Evolutionary conservation across 1,139 yeast species (phyloP).

Genomic region (Diutina rugosa): DNA sequence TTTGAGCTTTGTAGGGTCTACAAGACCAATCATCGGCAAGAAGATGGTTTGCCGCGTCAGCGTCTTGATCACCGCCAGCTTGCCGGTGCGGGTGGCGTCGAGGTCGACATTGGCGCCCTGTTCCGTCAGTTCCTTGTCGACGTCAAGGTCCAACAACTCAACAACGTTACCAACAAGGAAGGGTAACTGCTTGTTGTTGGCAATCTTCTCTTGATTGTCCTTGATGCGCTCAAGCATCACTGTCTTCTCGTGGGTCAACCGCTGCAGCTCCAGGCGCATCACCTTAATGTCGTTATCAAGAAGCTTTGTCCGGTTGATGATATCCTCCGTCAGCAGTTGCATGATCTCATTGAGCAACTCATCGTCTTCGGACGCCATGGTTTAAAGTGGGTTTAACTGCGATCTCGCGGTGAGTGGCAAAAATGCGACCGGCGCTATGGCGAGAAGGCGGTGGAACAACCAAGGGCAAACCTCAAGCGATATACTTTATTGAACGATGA

Average conservation of each 20-base stretch:
- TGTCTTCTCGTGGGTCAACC: slow-evolving; percentile 83
- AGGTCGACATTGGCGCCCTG: slow-evolving; percentile 95
- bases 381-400: background rate
- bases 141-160: slow-evolving; percentile 79
- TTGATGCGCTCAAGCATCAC: slow-evolving; percentile 90
- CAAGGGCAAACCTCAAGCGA: background rate
- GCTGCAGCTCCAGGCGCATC: slow-evolving; percentile 83
- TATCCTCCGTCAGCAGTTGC: slow-evolving; percentile 67
- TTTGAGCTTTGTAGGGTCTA: slow-evolving; percentile 74
- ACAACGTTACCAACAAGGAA: slow-evolving; percentile 97
- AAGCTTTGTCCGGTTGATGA: slow-evolving; percentile 73
- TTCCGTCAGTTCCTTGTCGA: slow-evolving; percentile 74
- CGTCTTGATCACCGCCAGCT: slow-evolving; percentile 95
- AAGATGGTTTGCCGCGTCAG: slow-evolving; percentile 96
- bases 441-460: background rate
- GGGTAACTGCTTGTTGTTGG: slow-evolving; percentile 90
- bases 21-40: slow-evolving; percentile 89
- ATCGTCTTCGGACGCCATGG: slow-evolving; percentile 16
- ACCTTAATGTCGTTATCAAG: slow-evolving; percentile 94
- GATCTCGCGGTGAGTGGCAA: background rate
- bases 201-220: slow-evolving; percentile 93
- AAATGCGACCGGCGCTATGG: background rate
- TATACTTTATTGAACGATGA: background rate
- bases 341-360: slow-evolving; percentile 72
- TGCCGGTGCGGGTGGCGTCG: slow-evolving; percentile 88